These are phyloP conservation scores for Candida adriatica DNA, from an alignment of 805 yeast genomes.

Conservation along the genomic window DNA sequence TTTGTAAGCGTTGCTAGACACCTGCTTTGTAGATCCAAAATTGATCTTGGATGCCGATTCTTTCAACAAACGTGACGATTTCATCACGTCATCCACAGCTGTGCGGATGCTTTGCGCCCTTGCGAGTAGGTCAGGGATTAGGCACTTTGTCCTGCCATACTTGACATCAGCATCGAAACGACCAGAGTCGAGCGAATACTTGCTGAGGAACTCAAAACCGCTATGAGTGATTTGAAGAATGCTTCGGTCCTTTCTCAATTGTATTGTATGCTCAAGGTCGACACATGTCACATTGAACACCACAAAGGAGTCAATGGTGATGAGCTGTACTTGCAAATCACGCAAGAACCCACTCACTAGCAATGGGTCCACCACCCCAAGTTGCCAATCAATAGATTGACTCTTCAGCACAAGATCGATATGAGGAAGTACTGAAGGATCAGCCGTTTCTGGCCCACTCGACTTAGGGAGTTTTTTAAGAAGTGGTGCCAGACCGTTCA, in stretches of 20 bases:
- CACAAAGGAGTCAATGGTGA: neutral
- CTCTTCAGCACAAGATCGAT: constrained; percentile 1
- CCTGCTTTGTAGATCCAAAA: neutral
- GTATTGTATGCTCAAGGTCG: neutral
- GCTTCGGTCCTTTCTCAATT: too few species aligned
- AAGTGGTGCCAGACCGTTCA: neutral
- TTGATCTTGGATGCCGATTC: neutral
- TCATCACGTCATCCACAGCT: constrained; percentile 1
- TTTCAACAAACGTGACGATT: neutral
- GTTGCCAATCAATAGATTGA: constrained; percentile 9
- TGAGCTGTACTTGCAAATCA: constrained; percentile 3
- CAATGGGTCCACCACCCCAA: constrained; percentile 10
- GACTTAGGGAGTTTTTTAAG: neutral
- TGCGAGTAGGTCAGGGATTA: constrained; percentile 2
- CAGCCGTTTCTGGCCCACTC: neutral
- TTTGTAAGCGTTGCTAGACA: neutral
- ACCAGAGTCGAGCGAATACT: constrained; percentile 3
- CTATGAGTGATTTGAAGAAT: constrained; percentile 1
- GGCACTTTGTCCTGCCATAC: constrained; percentile 1
- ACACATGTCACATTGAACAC: constrained; percentile 2
- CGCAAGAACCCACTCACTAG: constrained; percentile 4
- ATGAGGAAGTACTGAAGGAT: constrained; percentile 1
- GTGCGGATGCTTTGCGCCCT: constrained; percentile 1
- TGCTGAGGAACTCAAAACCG: constrained; percentile 2
- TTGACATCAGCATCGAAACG: neutral